Conservation (phyloP, 2,329 filamentous ascomycete genomes). For the Fusarium domesticum region DNA sequence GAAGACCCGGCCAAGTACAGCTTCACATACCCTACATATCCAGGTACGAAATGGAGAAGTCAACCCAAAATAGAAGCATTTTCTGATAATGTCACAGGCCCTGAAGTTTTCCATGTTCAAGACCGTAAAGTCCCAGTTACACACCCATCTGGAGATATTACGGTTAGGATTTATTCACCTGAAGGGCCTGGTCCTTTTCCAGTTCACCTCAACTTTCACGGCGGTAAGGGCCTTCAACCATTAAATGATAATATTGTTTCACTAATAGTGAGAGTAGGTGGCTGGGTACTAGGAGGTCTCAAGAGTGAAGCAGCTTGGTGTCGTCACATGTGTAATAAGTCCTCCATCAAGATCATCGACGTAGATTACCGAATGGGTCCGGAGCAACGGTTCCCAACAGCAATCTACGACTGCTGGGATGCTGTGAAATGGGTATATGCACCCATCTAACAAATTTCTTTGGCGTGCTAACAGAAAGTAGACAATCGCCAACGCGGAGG, state of each 20-base stretch:
- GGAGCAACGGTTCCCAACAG: constrained; percentile 24
- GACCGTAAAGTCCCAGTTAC: constrained; percentile 25
- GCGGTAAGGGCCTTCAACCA: constrained; percentile 16
- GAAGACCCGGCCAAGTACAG: constrained; percentile 27
- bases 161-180: constrained; percentile 27
- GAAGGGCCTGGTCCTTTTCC: constrained; percentile 27
- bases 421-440: constrained; percentile 29
- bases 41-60: constrained; percentile 8
- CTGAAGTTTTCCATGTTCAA: constrained; percentile 8
- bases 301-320: constrained; percentile 29
- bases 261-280: no score
- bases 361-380: constrained; percentile 31
- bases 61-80: background rate
- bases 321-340: constrained; percentile 26
- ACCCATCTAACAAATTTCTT: background rate
- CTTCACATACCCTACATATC: constrained; percentile 30
- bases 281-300: constrained; percentile 27
- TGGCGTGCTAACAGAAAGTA: constrained; percentile 1
- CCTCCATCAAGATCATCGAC: constrained; percentile 29
- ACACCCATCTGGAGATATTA: constrained; percentile 23
- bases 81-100: background rate
- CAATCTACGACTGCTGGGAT: constrained; percentile 29
- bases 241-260: no score
- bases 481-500: constrained; percentile 7
- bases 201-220: constrained; percentile 27